Evolutionary conservation across 2,329 filamentous ascomycete genomes (phyloP).

Genomic region (Monascus ruber): DNA sequence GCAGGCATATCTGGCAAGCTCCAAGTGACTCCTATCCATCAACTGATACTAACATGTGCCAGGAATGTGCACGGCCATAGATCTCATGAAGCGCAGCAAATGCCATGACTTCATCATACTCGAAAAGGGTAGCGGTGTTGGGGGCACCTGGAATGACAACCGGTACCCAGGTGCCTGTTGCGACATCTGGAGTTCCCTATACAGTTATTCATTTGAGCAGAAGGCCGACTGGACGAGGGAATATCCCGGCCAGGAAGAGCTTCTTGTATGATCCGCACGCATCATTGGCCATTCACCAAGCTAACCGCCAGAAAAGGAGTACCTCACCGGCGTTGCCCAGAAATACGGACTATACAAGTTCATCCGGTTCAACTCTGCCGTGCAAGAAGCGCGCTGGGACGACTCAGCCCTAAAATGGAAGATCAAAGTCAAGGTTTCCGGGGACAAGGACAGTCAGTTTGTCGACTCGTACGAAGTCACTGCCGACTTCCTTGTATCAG

Average conservation of each 20-base stretch:
- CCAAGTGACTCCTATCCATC: background rate
- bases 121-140: slow-evolving; percentile 43
- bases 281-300: no score
- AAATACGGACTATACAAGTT: slow-evolving; percentile 46
- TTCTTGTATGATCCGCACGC: slow-evolving; percentile 28
- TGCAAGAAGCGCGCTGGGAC: slow-evolving; percentile 45
- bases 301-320: slow-evolving; percentile 22
- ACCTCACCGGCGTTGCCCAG: slow-evolving; percentile 42
- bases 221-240: slow-evolving; percentile 47
- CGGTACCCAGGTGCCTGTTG: slow-evolving; percentile 47
- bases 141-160: slow-evolving; percentile 46
- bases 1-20: slow-evolving; percentile 41
- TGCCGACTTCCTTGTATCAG: slow-evolving; percentile 46
- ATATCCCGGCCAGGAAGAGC: slow-evolving; percentile 51
- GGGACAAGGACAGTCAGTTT: slow-evolving; percentile 46
- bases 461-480: slow-evolving; percentile 41
- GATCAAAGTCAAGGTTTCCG: slow-evolving; percentile 37
- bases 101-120: slow-evolving; percentile 44
- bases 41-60: background rate
- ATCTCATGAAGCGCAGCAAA: slow-evolving; percentile 40
- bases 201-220: slow-evolving; percentile 51
- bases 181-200: slow-evolving; percentile 44
- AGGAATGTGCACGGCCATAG: slow-evolving; percentile 47
- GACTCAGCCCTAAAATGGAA: slow-evolving; percentile 42
- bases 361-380: slow-evolving; percentile 46